These are phyloP conservation scores for Zymoseptoria tritici DNA, from an alignment of 2,329 filamentous ascomycete species.

Conservation along the genomic window DNA sequence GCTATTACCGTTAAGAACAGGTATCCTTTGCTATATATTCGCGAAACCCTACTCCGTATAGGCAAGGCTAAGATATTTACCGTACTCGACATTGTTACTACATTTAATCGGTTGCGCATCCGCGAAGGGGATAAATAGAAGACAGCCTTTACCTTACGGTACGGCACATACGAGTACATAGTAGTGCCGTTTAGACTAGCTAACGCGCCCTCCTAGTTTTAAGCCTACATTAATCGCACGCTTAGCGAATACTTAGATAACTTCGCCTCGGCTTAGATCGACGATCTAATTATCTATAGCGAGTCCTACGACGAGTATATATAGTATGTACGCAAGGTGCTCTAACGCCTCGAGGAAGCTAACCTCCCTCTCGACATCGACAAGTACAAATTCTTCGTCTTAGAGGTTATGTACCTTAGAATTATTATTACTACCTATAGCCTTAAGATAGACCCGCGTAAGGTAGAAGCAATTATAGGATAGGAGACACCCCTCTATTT, in stretches of 20 bases:
- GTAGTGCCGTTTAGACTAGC: conserved; percentile 23
- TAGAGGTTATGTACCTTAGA: conserved; percentile 24
- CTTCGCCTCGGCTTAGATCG: conserved; percentile 18
- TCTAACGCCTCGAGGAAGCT: conserved; percentile 15
- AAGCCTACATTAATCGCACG: conserved; percentile 25
- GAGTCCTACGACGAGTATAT: conserved; percentile 21
- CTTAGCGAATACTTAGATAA: conserved; percentile 21
- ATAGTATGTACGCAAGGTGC: conserved; percentile 20
- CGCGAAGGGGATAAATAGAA: conserved; percentile 15
- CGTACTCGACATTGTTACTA: no score
- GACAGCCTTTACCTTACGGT: conserved; percentile 14
- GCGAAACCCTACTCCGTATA: conserved; percentile 17
- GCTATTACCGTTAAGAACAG: conserved; percentile 24
- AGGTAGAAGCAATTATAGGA: conserved; percentile 1
- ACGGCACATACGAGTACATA: conserved; percentile 20
- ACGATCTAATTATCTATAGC: conserved; percentile 27
- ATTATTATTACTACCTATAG: conserved; percentile 19
- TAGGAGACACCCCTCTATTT: background rate
- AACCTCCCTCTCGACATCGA: conserved; percentile 8
- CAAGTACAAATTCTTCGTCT: conserved; percentile 10
- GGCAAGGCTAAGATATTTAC: conserved; percentile 13
- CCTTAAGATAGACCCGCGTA: conserved; percentile 15
- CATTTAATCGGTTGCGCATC: conserved; percentile 23
- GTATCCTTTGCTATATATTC: conserved; percentile 22
- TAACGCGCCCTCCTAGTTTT: conserved; percentile 16